Base-by-base conservation (phyloP, 768 basidiomycete species). In the Termitomyces eurrhizus region DNA sequence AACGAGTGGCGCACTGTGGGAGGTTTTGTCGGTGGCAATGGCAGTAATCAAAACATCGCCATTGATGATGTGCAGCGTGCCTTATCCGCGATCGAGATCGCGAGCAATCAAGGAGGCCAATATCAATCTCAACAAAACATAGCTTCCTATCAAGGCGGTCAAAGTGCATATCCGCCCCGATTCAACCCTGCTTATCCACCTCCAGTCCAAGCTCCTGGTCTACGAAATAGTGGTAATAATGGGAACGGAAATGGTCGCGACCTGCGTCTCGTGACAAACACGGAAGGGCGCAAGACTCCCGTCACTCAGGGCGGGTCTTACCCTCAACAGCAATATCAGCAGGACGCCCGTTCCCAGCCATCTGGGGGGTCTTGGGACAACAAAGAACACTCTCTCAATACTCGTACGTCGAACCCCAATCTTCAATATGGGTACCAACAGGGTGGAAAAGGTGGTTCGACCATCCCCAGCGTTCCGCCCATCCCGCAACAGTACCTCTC, bases 41-140 rank as follows among this genome's bases (percentile, higher is more conserved):
- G 60, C n/a, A 61, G 56, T 39, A 63, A 58, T 59, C 69, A 68
- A 62, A 74, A 73, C 56, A 58, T 72, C 12, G 76, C 77, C 50
- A 82, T 92, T 59, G 92, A 93, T 64, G 91, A 93, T 57, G 86
- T 93, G 16, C 83, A 88, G 65, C 84, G 86, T 45, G 92, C 89
- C 18, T 75, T 93, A 29, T 86, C 88, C 16, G 74, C 82, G 37
- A 77, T 93, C 57, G 90, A 92, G 65, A 74, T 93, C 35, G 73
- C 78, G 6, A 77, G 75, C 61, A 75, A 72, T 59, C 59, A 57
- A 54, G 26, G 64, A 62, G 52, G 58, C 63, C 71, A 68, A 56
- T 67, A 71, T 56, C 70, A 72, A 69, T 73, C 63, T 60, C 71
- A 63, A 60, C 76, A 64, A 37, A 67, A 58, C 57, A 61, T 52